These are phyloP conservation scores for Sugiyamaella qingdaonensis DNA, from an alignment of 805 yeast species.

Conservation along the genomic window DNA sequence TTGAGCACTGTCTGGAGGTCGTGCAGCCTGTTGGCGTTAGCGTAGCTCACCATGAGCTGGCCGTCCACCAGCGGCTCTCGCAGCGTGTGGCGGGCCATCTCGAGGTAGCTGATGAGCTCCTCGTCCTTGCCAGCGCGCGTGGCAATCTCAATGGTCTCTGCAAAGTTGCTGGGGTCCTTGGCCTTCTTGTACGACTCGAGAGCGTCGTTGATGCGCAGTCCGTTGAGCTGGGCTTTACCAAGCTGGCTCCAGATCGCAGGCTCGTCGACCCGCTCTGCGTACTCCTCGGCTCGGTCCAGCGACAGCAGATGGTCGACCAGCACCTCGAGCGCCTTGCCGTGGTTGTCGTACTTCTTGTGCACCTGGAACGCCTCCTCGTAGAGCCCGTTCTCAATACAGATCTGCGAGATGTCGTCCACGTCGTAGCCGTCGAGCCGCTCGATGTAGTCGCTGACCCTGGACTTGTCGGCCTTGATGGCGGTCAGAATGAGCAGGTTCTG, in stretches of 20 bases:
- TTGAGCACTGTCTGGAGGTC: slow-evolving; percentile 83
- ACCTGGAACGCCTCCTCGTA: slow-evolving; percentile 93
- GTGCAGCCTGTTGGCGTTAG: slow-evolving; percentile 64
- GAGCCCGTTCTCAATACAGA: slow-evolving; percentile 83
- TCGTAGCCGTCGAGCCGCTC: slow-evolving; percentile 89
- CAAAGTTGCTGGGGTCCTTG: slow-evolving; percentile 83
- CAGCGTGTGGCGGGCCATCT: slow-evolving; percentile 86
- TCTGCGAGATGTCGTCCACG: slow-evolving; percentile 88
- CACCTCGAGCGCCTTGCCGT: slow-evolving; percentile 79
- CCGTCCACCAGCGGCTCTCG: slow-evolving; percentile 94
- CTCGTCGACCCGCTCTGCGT: slow-evolving; percentile 82
- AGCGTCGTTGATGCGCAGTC: slow-evolving; percentile 86
- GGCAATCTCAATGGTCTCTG: slow-evolving; percentile 88
- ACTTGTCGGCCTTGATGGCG: slow-evolving; percentile 90
- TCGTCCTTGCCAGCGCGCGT: slow-evolving; percentile 96
- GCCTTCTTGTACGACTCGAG: slow-evolving; percentile 89
- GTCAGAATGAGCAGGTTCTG: slow-evolving; percentile 92
- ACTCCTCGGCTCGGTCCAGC: slow-evolving; percentile 88
- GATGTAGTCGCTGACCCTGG: slow-evolving; percentile 76
- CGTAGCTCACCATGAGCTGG: slow-evolving; percentile 82
- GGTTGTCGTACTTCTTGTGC: slow-evolving; percentile 76
- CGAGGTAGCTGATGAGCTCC: slow-evolving; percentile 79
- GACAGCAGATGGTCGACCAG: slow-evolving; percentile 91
- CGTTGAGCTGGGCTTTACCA: slow-evolving; percentile 94
- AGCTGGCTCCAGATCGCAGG: slow-evolving; percentile 91